Evolutionary conservation across 768 basidiomycete species (phyloP), one percentile per base, ranked within the genome.

Genomic region (Leccinum truebloodii): DNA sequence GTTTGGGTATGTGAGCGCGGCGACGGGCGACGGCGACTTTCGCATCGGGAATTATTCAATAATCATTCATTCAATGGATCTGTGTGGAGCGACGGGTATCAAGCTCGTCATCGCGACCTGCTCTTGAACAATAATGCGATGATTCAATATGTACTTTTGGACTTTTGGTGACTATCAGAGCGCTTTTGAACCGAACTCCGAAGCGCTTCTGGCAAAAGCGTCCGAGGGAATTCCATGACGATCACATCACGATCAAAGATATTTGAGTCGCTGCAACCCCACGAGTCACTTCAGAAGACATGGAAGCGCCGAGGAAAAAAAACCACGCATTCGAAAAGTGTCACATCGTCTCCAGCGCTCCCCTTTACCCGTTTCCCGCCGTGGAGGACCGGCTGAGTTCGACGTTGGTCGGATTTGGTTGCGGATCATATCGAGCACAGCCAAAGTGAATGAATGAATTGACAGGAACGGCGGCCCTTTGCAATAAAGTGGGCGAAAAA

Each of bases 401-500:
- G 24, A 53, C 34, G 34, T 24, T 35, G 51, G 5, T 35, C n/a
- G 18, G 6, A 44, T 44, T 44, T 35, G 10, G 34, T 35, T 9
- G 52, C 20, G 52, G 52, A 53, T 53, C 52, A n/a, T 0, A 53
- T 20, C 52, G 34, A 34, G 52, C 52, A 12, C 56, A 58, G 55
- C 58, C 54, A 37, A 16, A 22, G n/a, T 34, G 22, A 49, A 24
- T 49, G 48, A 49, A 49, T 49, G 20, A 24, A 48, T 20, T 20
- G 22, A 20, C 20, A 24, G 48, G 20, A 26, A 26, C 48, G 22
- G 24, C 6, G 22, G 9, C 48, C 22, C 24, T 34, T 49, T 49
- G 48, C 22, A 49, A 49, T 18, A 24, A 49, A 26, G 48, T 22
- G 48, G 24, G 24, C 12, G 13, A 20, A 34, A 56, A 44, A 39